Evolutionary conservation across 2,329 filamentous ascomycete genomes (phyloP).

Genomic region (Pseudogymnoascus sp.): DNA sequence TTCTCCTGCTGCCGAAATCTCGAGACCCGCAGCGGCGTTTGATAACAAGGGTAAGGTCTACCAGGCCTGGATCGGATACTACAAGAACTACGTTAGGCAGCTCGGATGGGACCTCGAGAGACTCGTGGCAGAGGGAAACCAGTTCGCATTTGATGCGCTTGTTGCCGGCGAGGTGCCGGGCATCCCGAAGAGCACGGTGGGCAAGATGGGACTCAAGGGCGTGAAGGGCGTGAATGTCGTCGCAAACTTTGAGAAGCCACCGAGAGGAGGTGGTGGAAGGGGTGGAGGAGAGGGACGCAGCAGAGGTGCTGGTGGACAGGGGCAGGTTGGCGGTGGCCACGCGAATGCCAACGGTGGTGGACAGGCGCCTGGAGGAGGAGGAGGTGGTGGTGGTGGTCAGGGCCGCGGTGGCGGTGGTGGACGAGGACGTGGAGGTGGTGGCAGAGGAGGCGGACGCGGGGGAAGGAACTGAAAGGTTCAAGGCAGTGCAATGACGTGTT

Average conservation of each 20-base stretch:
- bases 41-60: conserved; percentile 42
- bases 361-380: conserved; percentile 16
- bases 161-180: conserved; percentile 39
- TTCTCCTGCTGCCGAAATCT: conserved; percentile 32
- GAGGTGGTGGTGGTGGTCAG: conserved; percentile 14
- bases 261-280: conserved; percentile 23
- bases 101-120: conserved; percentile 28
- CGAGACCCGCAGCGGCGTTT: conserved; percentile 34
- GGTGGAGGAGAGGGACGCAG: conserved; percentile 15
- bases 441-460: conserved; percentile 14
- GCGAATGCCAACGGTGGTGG: conserved; percentile 14
- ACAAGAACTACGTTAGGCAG: conserved; percentile 41
- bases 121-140: conserved; percentile 44
- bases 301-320: conserved; percentile 14
- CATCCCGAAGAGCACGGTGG: conserved; percentile 39
- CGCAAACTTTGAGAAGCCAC: conserved; percentile 30
- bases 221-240: conserved; percentile 40
- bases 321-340: conserved; percentile 21
- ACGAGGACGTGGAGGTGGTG: conserved; percentile 7
- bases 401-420: conserved; percentile 16
- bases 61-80: conserved; percentile 49
- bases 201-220: conserved; percentile 51
- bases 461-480: neutral
- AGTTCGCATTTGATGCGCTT: conserved; percentile 40
- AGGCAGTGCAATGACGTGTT: conserved; percentile 17